These are phyloP conservation scores for Monosporozyma siamensis DNA, from an alignment of 805 yeast genomes.

Conservation along the genomic window DNA sequence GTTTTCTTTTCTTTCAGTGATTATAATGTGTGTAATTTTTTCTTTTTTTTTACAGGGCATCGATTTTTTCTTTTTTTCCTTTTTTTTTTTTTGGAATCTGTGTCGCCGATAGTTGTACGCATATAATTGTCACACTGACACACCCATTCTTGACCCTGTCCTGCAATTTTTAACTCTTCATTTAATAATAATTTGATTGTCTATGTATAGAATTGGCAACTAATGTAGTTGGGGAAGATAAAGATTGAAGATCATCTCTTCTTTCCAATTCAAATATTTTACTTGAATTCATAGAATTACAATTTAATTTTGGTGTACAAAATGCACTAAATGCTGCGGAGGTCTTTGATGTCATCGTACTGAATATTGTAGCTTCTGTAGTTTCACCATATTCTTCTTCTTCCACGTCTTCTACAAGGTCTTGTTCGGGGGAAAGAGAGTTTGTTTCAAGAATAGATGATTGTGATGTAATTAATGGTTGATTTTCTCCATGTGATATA, in stretches of 20 bases:
- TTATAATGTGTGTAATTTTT: no score
- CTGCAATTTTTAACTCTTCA: no score
- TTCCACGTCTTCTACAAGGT: background rate
- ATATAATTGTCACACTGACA: no score
- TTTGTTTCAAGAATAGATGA: no score
- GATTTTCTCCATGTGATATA: slow-evolving; percentile 30
- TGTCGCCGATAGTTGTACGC: no score
- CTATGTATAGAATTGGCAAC: background rate
- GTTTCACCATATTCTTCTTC: background rate
- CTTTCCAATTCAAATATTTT: background rate
- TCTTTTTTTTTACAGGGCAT: no score
- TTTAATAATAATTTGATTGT: background rate
- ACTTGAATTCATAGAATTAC: background rate
- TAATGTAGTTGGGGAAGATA: slow-evolving; percentile 1
- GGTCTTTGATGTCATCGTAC: background rate
- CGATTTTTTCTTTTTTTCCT: no score
- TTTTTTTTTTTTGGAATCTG: no score
- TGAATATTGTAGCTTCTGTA: background rate
- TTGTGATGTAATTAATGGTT: no score
- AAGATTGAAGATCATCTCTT: background rate
- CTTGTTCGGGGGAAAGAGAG: no score
- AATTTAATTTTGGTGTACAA: slow-evolving; percentile 1
- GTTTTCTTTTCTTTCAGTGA: no score
- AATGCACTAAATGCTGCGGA: slow-evolving; percentile 4
- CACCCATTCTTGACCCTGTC: no score